phyloP scores from a whole-genome alignment of 1,284 basidiomycete genomes.

The Microbotryum lychnidis-dioicae region DNA sequence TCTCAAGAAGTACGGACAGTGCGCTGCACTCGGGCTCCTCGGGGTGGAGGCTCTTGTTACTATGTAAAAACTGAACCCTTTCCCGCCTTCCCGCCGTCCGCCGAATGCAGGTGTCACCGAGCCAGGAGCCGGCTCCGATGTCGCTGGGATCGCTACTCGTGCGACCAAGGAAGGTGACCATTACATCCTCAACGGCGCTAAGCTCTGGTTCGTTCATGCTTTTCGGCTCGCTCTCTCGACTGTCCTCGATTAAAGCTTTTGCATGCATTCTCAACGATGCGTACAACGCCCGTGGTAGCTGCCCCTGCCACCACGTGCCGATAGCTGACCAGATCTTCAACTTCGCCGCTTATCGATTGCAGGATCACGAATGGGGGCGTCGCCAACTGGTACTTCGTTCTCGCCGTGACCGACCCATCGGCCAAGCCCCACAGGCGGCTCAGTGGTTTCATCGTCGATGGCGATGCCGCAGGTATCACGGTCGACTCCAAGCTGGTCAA shows the following conservation, averaged over 20 bases:
- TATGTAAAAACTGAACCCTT: background rate
- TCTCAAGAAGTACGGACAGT: too few species aligned
- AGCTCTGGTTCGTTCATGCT: constrained; percentile 45
- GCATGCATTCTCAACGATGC: too few species aligned
- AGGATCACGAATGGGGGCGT: constrained; percentile 38
- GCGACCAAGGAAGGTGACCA: constrained; percentile 49
- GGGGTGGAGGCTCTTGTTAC: too few species aligned
- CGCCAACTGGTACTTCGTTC: constrained; percentile 51
- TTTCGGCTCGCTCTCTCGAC: background rate
- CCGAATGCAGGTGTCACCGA: constrained; percentile 40
- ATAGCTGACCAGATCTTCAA: too few species aligned
- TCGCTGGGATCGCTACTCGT: constrained; percentile 45
- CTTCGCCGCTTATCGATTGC: background rate
- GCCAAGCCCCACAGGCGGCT: constrained; percentile 46
- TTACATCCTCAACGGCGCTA: constrained; percentile 47
- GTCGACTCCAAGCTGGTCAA: constrained; percentile 51
- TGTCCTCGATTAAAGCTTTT: too few species aligned
- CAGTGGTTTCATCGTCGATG: constrained; percentile 52
- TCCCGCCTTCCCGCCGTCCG: background rate
- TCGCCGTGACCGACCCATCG: constrained; percentile 47
- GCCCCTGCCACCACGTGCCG: constrained; percentile 22
- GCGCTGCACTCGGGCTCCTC: background rate
- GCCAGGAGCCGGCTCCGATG: constrained; percentile 50
- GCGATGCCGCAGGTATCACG: constrained; percentile 45
- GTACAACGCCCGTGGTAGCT: too few species aligned